These are phyloP conservation scores for Candida quercuum DNA, from an alignment of 805 yeast genomes.

Conservation along the genomic window DNA sequence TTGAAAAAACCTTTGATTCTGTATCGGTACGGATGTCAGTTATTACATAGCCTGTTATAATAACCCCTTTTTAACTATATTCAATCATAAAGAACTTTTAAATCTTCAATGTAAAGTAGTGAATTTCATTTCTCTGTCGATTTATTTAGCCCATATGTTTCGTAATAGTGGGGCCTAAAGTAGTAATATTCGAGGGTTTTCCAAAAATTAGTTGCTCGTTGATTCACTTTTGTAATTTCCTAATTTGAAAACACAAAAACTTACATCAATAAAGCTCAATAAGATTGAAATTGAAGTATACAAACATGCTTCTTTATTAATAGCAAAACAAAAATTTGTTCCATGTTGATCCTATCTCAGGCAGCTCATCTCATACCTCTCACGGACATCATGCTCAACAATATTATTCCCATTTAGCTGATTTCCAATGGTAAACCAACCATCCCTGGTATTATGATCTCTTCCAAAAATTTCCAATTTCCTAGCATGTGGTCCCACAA, in stretches of 20 bases:
- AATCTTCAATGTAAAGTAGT: no score
- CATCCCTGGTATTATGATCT: constrained; percentile 78
- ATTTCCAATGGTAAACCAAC: constrained; percentile 88
- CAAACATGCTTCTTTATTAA: no score
- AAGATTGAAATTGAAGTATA: no score
- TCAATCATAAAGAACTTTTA: no score
- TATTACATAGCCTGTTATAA: no score
- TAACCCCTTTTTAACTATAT: no score
- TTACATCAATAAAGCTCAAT: background rate
- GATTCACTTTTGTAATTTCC: constrained; percentile 5
- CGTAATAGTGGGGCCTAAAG: no score
- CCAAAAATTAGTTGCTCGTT: constrained; percentile 1
- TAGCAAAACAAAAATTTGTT: no score
- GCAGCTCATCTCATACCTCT: constrained; percentile 25
- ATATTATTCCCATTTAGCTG: constrained; percentile 60
- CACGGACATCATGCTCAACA: constrained; percentile 50
- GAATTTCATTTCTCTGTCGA: no score
- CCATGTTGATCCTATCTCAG: background rate
- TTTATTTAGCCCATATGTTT: no score
- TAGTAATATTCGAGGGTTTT: background rate
- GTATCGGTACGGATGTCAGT: no score
- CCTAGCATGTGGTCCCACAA: constrained; percentile 72
- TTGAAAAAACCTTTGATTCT: no score
- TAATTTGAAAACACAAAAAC: background rate
- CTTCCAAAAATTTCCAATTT: constrained; percentile 89